phyloP scores from a whole-genome alignment of 805 yeast genomes.

The Saccharomyces mikatae region DNA sequence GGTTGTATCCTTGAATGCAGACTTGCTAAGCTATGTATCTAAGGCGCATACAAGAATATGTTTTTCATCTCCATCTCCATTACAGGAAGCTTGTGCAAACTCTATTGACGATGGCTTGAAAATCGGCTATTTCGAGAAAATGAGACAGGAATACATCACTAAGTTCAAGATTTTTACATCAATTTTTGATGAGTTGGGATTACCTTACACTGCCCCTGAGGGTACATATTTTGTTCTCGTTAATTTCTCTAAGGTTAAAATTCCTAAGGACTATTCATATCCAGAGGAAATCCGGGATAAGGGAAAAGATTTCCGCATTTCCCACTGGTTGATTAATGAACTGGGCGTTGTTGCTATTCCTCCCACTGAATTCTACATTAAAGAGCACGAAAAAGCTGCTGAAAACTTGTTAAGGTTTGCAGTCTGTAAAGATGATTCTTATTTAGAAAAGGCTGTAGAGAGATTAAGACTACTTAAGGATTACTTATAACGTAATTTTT shows the following conservation, averaged over 20 bases:
- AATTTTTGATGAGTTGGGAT: slow-evolving; percentile 76
- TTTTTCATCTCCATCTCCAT: slow-evolving; percentile 82
- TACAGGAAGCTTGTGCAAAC: slow-evolving; percentile 84
- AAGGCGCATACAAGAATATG: slow-evolving; percentile 93
- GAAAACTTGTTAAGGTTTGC: slow-evolving; percentile 89
- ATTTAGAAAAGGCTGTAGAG: slow-evolving; percentile 72
- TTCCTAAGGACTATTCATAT: slow-evolving; percentile 64
- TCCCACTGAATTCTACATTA: slow-evolving; percentile 86
- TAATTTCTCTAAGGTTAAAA: slow-evolving; percentile 70
- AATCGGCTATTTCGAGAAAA: slow-evolving; percentile 59
- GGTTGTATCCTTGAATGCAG: slow-evolving; percentile 75
- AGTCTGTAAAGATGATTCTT: slow-evolving; percentile 84
- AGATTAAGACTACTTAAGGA: slow-evolving; percentile 64
- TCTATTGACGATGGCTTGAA: slow-evolving; percentile 58
- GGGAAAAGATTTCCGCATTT: slow-evolving; percentile 80
- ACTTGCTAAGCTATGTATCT: slow-evolving; percentile 68
- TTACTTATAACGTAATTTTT: slow-evolving; percentile 36
- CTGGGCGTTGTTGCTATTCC: slow-evolving; percentile 95
- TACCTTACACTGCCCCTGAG: slow-evolving; percentile 85
- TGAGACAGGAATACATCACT: slow-evolving; percentile 56
- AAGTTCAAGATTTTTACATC: slow-evolving; percentile 68
- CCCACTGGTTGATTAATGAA: slow-evolving; percentile 88
- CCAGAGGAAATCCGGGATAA: slow-evolving; percentile 62
- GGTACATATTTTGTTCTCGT: slow-evolving; percentile 93
- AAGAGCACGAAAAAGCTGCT: slow-evolving; percentile 62